A percentile compares a stretch with the other conserved stretches of the same genome.
Conservation (phyloP, 352 stramenopile species). For the Phytophthora melonis region DNA sequence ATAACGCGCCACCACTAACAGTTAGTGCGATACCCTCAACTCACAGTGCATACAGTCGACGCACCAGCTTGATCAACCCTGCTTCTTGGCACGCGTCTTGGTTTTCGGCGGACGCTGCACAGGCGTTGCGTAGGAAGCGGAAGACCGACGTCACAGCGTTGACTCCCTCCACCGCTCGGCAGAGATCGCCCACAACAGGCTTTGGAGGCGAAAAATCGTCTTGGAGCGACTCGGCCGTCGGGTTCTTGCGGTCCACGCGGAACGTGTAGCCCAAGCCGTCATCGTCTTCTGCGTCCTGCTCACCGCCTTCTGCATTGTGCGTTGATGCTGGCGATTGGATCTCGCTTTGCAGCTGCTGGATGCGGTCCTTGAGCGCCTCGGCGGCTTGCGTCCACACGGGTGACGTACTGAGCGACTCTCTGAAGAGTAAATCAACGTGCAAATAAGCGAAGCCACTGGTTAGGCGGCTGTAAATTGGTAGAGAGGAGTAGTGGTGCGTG, state of each 20-base stretch:
- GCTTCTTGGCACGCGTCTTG: slow-evolving; percentile 54
- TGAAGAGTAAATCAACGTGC: slow-evolving; percentile 8
- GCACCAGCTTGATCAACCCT: slow-evolving; percentile 29
- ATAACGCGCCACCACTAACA: not conserved
- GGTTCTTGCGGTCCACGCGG: slow-evolving; percentile 45
- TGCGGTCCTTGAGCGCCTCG: slow-evolving; percentile 15
- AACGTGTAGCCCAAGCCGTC: slow-evolving; percentile 83
- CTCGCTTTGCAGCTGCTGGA: slow-evolving; percentile 16
- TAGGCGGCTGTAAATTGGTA: not conserved
- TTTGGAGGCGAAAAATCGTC: slow-evolving; percentile 41
- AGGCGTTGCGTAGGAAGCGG: slow-evolving; percentile 81
- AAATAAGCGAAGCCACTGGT: not conserved
- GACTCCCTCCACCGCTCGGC: slow-evolving; percentile 13
- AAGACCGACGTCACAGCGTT: slow-evolving; percentile 54
- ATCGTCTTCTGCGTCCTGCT: slow-evolving; percentile 45
- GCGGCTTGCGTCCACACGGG: slow-evolving; percentile 32
- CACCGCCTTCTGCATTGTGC: slow-evolving; percentile 10
- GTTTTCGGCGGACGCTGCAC: slow-evolving; percentile 53
- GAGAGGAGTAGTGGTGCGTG: not conserved
- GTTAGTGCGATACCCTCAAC: not conserved
- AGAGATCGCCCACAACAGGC: slow-evolving; percentile 39
- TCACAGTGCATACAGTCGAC: not conserved
- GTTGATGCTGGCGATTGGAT: not conserved
- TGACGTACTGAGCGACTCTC: slow-evolving; percentile 31
- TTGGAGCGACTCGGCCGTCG: slow-evolving; percentile 35